Evolutionary conservation across 148 eudicot species (phyloP).

Genomic region (Spergularia marina): DNA sequence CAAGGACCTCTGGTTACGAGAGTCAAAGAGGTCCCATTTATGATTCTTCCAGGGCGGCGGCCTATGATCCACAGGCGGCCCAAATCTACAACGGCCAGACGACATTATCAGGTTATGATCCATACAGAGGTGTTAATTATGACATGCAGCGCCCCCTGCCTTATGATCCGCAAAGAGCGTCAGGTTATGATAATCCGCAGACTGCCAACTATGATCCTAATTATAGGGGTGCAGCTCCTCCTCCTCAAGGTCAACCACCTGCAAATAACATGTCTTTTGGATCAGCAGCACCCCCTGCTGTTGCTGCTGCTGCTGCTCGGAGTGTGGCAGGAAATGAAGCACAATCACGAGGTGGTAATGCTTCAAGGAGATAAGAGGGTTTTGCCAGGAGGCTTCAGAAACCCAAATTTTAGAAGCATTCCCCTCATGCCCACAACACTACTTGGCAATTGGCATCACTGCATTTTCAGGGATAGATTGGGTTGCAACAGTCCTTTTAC

Average conservation of each 20-base stretch:
- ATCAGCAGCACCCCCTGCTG: slow-evolving; percentile 33
- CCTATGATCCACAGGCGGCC: slow-evolving; percentile 37
- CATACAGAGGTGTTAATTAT: slow-evolving; percentile 38
- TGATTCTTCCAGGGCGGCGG: slow-evolving; percentile 30
- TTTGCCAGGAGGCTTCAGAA: neutral
- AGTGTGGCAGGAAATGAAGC: slow-evolving; percentile 41
- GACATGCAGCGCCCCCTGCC: slow-evolving; percentile 35
- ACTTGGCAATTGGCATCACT: neutral
- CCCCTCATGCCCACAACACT: neutral
- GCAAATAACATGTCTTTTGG: slow-evolving; percentile 40
- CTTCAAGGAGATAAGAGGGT: slow-evolving; percentile 42
- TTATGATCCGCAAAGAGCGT: slow-evolving; percentile 44
- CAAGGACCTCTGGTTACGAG: slow-evolving; percentile 37
- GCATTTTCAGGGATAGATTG: neutral
- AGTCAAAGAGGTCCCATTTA: slow-evolving; percentile 38
- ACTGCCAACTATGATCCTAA: slow-evolving; percentile 31
- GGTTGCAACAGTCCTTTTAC: neutral
- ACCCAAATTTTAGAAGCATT: neutral
- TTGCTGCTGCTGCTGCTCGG: slow-evolving; percentile 28
- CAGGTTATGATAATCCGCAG: slow-evolving; percentile 24
- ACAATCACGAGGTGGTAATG: slow-evolving; percentile 42
- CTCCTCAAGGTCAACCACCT: slow-evolving; percentile 45
- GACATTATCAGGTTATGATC: slow-evolving; percentile 36
- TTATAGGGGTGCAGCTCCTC: slow-evolving; percentile 34
- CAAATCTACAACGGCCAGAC: slow-evolving; percentile 37